A percentile compares a stretch with the other conserved stretches of the same genome.
Evolutionary conservation across 805 yeast species (phyloP).

Genomic region (Candida ovalis): DNA sequence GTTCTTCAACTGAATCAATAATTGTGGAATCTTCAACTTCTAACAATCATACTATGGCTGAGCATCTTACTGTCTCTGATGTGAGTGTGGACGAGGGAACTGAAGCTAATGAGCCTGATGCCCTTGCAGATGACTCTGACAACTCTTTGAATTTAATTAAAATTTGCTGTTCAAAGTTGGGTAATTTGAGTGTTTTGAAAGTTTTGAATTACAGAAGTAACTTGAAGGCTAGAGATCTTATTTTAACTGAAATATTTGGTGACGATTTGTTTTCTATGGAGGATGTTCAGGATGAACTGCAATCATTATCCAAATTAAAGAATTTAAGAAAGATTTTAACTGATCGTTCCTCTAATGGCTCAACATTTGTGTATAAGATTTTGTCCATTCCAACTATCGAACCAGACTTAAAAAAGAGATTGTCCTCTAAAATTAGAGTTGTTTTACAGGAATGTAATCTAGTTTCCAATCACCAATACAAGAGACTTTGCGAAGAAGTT

Average conservation of each 20-base stretch:
- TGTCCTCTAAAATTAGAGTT: slow-evolving; percentile 58
- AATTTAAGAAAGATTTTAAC: slow-evolving; percentile 48
- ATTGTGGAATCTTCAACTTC: not conserved
- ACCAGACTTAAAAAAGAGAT: slow-evolving; percentile 50
- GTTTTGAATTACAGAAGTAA: slow-evolving; percentile 69
- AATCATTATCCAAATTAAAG: slow-evolving; percentile 10
- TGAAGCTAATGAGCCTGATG: not conserved
- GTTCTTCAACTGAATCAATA: not conserved
- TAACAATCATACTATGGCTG: not conserved
- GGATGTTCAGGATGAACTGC: slow-evolving; percentile 18
- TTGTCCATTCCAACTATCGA: slow-evolving; percentile 69
- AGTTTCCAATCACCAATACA: slow-evolving; percentile 62
- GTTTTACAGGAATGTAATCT: slow-evolving; percentile 59
- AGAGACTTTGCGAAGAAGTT: slow-evolving; percentile 87
- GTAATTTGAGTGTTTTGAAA: slow-evolving; percentile 77
- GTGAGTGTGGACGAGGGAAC: not conserved
- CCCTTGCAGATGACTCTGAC: not conserved
- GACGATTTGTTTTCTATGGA: slow-evolving; percentile 27
- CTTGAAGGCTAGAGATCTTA: slow-evolving; percentile 51
- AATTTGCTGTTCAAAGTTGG: slow-evolving; percentile 52
- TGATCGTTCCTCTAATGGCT: slow-evolving; percentile 62
- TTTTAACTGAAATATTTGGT: slow-evolving; percentile 68
- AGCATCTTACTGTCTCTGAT: not conserved
- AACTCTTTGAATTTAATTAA: slow-evolving; percentile 14
- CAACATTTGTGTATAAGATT: slow-evolving; percentile 75